These are phyloP conservation scores for Apocynum venetum DNA, from an alignment of 257 asterid genomes.

Conservation along the genomic window DNA sequence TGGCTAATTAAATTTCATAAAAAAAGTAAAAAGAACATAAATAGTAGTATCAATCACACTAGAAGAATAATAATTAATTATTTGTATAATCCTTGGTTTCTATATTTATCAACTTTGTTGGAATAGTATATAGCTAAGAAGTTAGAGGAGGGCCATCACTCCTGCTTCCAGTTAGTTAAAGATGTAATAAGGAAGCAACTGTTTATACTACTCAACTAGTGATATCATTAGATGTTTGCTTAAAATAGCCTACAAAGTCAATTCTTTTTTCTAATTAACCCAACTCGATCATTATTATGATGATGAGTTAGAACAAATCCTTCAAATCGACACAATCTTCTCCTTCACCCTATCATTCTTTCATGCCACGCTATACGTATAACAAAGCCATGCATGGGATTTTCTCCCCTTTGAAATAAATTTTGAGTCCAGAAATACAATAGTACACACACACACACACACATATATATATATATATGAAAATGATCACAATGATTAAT, in stretches of 20 bases:
- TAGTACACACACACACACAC: no score
- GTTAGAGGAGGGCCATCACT: constrained; percentile 15
- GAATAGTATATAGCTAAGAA: not conserved
- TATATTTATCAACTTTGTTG: not conserved
- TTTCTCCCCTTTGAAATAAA: no score
- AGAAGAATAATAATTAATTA: no score
- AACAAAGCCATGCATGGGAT: not conserved
- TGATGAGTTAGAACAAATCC: constrained; percentile 4
- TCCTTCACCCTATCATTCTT: constrained; percentile 22
- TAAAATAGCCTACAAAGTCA: constrained; percentile 7
- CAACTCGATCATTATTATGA: constrained; percentile 6
- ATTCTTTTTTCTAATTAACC: constrained; percentile 1
- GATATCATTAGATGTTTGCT: constrained; percentile 19
- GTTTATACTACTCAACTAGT: not conserved
- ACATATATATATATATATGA: no score
- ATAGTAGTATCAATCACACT: no score
- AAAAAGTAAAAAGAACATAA: no score
- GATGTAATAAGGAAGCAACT: constrained; percentile 32
- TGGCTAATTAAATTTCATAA: not conserved
- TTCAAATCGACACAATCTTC: constrained; percentile 12
- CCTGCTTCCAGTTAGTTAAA: constrained; percentile 22
- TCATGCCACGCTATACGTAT: constrained; percentile 20
- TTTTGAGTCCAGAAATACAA: no score
- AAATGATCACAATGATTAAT: no score
- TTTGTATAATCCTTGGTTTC: not conserved